phyloP scores from a whole-genome alignment of 2,329 filamentous ascomycete species.

The Aureobasidium uvarum region DNA sequence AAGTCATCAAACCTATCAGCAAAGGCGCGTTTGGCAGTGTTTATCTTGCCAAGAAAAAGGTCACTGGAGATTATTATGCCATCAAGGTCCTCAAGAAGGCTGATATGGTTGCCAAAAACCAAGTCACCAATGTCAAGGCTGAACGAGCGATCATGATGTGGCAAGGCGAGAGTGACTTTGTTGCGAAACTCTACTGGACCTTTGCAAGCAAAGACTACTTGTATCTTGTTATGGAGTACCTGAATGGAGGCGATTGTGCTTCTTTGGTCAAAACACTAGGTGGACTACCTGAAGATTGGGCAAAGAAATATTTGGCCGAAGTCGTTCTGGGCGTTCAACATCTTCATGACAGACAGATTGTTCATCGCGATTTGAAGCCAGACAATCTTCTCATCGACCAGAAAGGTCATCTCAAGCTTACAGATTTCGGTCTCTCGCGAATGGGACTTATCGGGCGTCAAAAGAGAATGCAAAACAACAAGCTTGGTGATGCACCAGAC shows the following conservation, averaged over 20 bases:
- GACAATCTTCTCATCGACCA: conserved; percentile 97
- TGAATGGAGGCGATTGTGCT: conserved; percentile 96
- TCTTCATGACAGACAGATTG: conserved; percentile 88
- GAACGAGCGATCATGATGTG: conserved; percentile 99
- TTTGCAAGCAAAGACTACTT: conserved; percentile 99
- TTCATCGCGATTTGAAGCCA: conserved; percentile 94
- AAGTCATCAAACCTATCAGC: conserved; percentile 99
- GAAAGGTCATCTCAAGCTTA: conserved; percentile 93
- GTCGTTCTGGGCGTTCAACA: conserved; percentile 97
- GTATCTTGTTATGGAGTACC: conserved; percentile 98
- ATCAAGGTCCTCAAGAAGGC: conserved; percentile 99
- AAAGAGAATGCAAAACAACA: conserved; percentile 80
- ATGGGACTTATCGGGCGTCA: conserved; percentile 97
- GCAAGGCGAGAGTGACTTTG: conserved; percentile 98
- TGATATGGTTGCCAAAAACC: conserved; percentile 99
- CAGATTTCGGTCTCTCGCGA: conserved; percentile 92
- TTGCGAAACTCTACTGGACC: conserved; percentile 98
- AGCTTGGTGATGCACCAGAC: conserved; percentile 81
- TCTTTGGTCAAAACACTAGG: conserved; percentile 93
- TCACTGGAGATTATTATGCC: conserved; percentile 95
- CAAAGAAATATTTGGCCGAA: conserved; percentile 94
- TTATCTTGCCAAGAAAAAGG: conserved; percentile 97
- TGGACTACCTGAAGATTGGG: conserved; percentile 93
- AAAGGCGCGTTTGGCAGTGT: conserved; percentile 98
- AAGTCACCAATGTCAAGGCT: conserved; percentile 98